These are phyloP conservation scores for Hypomyces perniciosus DNA, from an alignment of 2,329 filamentous ascomycete genomes.

Conservation along the genomic window DNA sequence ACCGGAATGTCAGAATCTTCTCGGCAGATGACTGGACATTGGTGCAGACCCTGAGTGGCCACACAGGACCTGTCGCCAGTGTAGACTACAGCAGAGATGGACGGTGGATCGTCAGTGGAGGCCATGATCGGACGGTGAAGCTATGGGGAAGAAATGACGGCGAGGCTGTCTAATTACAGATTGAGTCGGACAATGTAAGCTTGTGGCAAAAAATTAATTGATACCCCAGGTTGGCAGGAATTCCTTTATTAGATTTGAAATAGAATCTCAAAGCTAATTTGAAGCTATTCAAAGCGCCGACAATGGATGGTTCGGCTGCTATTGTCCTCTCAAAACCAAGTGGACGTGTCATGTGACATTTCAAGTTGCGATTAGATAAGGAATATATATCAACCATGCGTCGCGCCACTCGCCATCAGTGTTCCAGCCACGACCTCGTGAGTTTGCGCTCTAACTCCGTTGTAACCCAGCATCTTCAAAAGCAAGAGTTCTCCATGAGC, in stretches of 20 bases:
- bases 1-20: slow-evolving; percentile 92
- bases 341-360: slow-evolving; percentile 14
- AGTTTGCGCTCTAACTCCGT: background rate
- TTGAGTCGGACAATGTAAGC: background rate
- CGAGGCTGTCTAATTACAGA: slow-evolving; percentile 38
- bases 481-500: slow-evolving; percentile 20
- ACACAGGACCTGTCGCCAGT: slow-evolving; percentile 87
- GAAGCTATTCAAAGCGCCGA: background rate
- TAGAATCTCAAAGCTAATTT: background rate
- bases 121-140: slow-evolving; percentile 92
- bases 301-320: background rate
- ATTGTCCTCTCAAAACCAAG: background rate
- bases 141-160: slow-evolving; percentile 86
- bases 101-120: slow-evolving; percentile 89
- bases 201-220: background rate
- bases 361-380: slow-evolving; percentile 20
- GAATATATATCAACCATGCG: background rate
- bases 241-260: background rate
- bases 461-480: background rate
- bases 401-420: background rate
- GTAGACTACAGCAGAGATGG: slow-evolving; percentile 82
- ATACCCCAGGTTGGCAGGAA: background rate
- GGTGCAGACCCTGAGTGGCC: slow-evolving; percentile 79
- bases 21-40: slow-evolving; percentile 94
- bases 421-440: background rate